Conservation (phyloP, 352 stramenopile genomes). For the Elongisporangium undulatum region DNA sequence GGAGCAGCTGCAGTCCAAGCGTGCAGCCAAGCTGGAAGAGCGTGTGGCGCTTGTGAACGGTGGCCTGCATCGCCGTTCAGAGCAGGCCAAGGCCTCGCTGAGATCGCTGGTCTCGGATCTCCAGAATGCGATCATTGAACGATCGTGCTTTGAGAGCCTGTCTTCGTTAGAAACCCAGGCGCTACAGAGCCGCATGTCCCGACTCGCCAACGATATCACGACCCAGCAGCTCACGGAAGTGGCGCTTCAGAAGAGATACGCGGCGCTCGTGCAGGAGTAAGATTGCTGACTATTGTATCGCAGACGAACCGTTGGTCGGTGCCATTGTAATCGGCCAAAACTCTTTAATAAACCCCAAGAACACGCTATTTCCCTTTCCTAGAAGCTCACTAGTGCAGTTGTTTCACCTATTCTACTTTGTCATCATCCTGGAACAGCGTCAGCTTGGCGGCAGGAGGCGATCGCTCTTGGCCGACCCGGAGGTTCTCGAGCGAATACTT, state of each 20-base stretch:
- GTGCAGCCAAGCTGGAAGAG: constrained; percentile 69
- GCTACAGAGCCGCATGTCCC: constrained; percentile 56
- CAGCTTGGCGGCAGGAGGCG: constrained; percentile 27
- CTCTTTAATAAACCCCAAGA: background rate
- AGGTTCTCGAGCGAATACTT: constrained; percentile 84
- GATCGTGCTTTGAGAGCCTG: constrained; percentile 61
- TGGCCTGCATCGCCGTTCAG: constrained; percentile 44
- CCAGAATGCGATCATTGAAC: constrained; percentile 61
- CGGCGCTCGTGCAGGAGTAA: constrained; percentile 31
- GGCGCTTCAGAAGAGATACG: constrained; percentile 76
- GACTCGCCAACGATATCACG: constrained; percentile 72
- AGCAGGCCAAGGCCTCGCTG: constrained; percentile 32
- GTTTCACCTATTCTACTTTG: constrained; percentile 12
- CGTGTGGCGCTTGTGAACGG: constrained; percentile 60
- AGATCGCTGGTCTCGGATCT: constrained; percentile 32
- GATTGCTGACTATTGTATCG: background rate
- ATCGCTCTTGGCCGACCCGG: constrained; percentile 43
- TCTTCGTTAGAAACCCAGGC: constrained; percentile 45
- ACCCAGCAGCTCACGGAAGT: constrained; percentile 70
- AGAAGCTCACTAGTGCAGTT: background rate
- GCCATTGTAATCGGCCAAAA: background rate
- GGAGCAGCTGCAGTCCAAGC: constrained; percentile 54
- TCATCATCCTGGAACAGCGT: constrained; percentile 38
- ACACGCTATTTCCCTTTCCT: background rate
- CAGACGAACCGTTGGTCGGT: background rate